phyloP scores from a whole-genome alignment of 2,329 filamentous ascomycete genomes.

The Pseudogymnoascus pannorum region DNA sequence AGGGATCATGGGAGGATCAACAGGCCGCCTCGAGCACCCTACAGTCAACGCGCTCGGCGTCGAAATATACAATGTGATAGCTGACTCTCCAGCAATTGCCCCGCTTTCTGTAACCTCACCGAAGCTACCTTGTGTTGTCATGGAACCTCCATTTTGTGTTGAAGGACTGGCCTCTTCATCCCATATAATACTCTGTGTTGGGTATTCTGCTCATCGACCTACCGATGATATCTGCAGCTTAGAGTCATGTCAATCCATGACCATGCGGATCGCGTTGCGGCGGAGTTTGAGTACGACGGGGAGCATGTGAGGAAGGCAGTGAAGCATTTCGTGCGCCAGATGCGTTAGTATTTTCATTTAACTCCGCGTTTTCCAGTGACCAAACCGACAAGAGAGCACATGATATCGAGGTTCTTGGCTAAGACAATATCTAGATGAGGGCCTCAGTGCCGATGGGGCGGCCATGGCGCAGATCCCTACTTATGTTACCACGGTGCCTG shows the following conservation, averaged over 20 bases:
- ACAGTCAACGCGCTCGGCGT: background rate
- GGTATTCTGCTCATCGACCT: background rate
- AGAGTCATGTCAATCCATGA: constrained; percentile 56
- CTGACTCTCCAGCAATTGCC: background rate
- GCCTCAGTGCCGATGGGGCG: constrained; percentile 67
- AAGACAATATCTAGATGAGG: constrained; percentile 56
- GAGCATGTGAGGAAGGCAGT: constrained; percentile 74
- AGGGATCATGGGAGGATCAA: background rate
- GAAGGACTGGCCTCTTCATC: background rate
- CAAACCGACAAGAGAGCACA: background rate
- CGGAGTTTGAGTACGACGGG: constrained; percentile 77
- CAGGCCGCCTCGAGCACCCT: background rate
- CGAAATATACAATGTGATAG: constrained; percentile 2
- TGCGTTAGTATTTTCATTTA: constrained; percentile 49
- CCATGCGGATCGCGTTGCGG: constrained; percentile 72
- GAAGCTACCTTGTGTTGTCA: background rate
- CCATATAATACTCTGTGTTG: background rate
- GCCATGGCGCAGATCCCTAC: constrained; percentile 94
- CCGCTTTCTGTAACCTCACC: constrained; percentile 8
- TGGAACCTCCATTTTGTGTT: background rate
- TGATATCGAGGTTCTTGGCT: background rate
- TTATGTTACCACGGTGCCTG: constrained; percentile 90
- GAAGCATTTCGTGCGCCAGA: constrained; percentile 77
- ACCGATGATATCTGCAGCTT: constrained; percentile 29
- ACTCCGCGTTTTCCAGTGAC: constrained; percentile 32